phyloP scores from a whole-genome alignment of 2,329 filamentous ascomycete genomes.

The Paraphoma chrysanthemicola region DNA sequence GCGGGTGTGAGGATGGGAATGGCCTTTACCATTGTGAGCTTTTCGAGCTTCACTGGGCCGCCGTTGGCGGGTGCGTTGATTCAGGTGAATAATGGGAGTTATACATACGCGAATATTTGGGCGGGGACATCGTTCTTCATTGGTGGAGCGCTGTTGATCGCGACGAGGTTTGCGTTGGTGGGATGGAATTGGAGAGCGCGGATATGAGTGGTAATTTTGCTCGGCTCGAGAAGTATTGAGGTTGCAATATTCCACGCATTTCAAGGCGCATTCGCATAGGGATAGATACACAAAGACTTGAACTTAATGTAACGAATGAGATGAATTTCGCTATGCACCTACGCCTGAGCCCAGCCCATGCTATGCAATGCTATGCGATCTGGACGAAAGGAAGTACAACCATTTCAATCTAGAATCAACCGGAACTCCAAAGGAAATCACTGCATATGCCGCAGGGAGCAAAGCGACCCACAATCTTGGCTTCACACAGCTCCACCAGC shows the following conservation, averaged over 20 bases:
- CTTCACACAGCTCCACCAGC: constrained; percentile 9
- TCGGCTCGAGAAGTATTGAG: too few relatives aligned
- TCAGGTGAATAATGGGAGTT: constrained; percentile 33
- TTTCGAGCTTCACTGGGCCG: constrained; percentile 43
- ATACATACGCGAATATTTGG: constrained; percentile 49
- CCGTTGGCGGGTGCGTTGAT: constrained; percentile 46
- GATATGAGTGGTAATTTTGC: constrained; percentile 15
- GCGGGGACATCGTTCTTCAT: constrained; percentile 37
- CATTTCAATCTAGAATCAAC: not conserved
- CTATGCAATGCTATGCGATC: not conserved
- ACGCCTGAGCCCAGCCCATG: not conserved
- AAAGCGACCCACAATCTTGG: too few relatives aligned
- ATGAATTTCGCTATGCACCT: not conserved
- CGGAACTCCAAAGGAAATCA: not conserved
- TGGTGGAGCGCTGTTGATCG: constrained; percentile 32
- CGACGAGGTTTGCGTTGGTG: constrained; percentile 34
- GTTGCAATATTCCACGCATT: too few relatives aligned
- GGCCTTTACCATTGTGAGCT: constrained; percentile 46
- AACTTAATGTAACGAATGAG: not conserved
- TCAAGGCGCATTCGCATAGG: too few relatives aligned
- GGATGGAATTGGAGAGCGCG: constrained; percentile 37
- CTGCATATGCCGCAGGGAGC: too few relatives aligned
- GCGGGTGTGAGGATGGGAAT: constrained; percentile 45
- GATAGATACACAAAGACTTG: too few relatives aligned
- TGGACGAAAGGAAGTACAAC: not conserved